Evolutionary conservation across 331 rosid species (phyloP), one percentile per base, ranked within the genome.

Genomic region (Cydonia oblonga): DNA sequence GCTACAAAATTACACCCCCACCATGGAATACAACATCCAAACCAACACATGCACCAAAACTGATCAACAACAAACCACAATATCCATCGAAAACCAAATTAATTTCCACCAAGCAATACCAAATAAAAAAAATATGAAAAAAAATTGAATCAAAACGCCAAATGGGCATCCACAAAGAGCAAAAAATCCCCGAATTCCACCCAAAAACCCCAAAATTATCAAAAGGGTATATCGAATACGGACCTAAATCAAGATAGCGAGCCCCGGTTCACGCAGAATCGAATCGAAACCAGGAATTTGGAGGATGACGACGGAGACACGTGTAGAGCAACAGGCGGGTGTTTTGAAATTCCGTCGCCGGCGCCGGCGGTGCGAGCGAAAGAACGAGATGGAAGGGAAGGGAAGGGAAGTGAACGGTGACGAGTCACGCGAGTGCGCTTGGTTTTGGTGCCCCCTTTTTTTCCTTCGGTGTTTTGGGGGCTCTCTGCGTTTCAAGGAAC

Each of bases 281-380:
- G 77, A 88, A 83, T 81, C 84, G 44, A 67, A 70, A 10, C 64
- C 66, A 54, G 62, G 73, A 67, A 63, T 58, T 65, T 35, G 62
- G 30, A 66, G 42, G 29, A 54, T 63, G 32, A 56, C 3, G 35
- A 56, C 20, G 11, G 81, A 76, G 69, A 75, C 22, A 16, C 20
- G 20, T 56, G 51, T 64, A 22, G 3, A 52, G 56, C 72, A 22
- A 81, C 74, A 13, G 80, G 77, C 68, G 74, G 85, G 86, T 66
- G 89, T 20, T 77, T 73, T 62, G 24, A 74, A 80, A 75, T 69
- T 84, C 83, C 78, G 79, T 84, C 90, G 85, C 93, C 90, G 90
- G 90, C 74, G 40, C 42, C 90, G 90, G 90, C 74, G 40, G 33
- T 70, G 78, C 22, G 16, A 8, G 70, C 69, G 65, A 7, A 46